phyloP scores from a whole-genome alignment of 2,329 filamentous ascomycete genomes.

The Penicillium sclerotigenum region DNA sequence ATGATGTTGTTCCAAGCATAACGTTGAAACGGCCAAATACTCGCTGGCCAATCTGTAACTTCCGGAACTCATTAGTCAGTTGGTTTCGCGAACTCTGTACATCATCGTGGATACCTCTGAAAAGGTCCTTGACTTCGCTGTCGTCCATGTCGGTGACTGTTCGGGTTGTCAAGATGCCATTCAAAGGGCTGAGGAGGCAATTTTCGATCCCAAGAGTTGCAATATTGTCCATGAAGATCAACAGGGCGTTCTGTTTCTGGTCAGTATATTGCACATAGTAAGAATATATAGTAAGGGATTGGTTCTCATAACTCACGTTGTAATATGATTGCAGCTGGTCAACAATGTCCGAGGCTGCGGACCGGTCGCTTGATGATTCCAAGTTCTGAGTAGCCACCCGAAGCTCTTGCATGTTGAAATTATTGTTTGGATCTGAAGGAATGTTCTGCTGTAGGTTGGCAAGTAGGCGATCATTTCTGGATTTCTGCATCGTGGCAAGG shows the following conservation, averaged over 20 bases:
- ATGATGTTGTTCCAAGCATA: neutral
- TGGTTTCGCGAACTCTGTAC: neutral
- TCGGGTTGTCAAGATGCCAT: neutral
- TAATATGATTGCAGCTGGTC: constrained; percentile 27
- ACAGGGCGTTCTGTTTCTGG: neutral
- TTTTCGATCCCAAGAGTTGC: neutral
- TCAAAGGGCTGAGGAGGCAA: neutral
- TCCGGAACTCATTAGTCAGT: neutral
- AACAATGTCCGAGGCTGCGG: constrained; percentile 34
- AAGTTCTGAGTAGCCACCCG: neutral
- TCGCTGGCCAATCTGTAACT: neutral
- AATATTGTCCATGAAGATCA: neutral
- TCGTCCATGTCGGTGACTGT: neutral
- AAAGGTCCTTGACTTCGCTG: neutral
- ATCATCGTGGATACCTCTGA: too few species aligned
- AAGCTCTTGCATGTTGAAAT: neutral
- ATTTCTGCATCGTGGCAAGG: constrained; percentile 8
- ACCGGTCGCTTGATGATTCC: constrained; percentile 24
- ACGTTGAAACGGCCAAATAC: neutral
- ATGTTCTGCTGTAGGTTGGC: neutral
- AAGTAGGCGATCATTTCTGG: constrained; percentile 9
- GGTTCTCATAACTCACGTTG: constrained; percentile 12
- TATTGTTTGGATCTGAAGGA: too few species aligned
- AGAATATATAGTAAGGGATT: too few species aligned
- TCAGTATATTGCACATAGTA: neutral